Evolutionary conservation across 352 stramenopile genomes (phyloP), one percentile per base, ranked within the genome.

Genomic region (Phytophthora uliginosa): DNA sequence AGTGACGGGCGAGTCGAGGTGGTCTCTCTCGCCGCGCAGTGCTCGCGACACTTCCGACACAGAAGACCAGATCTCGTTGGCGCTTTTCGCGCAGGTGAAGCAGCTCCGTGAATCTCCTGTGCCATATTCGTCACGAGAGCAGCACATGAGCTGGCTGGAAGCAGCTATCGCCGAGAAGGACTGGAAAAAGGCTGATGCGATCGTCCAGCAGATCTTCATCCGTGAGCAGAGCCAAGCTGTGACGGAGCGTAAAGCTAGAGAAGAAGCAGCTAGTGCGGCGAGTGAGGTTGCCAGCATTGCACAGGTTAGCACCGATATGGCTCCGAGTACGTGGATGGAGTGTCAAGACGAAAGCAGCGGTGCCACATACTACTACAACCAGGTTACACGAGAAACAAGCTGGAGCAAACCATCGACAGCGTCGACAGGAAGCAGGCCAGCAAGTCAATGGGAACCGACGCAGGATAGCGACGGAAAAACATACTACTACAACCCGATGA

Each of bases 1-100:
- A 61, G 81, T 93, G 63, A 98, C 86, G 24, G 86, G 95, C 28
- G 89, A 98, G 69, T 87, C 82, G 7, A 80, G 89, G 54, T 98
- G 92, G 93, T 95, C 88, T 22, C 72, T 96, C 18, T 94, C 88
- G 6, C 89, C 89, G 22, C 82, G 86, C 3, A 95, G 85, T 58
- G 85, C 88, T 38, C 77, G 79, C 0, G 86, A 95, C 59, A 75
- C 59, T 2, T 74, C 70, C 1, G 82, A 92, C 47, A 50, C 42
- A 0, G 71, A 83, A n/a, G 78, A 86, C 18, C 82, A 93, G 42
- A 93, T 95, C 36, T 79, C 88, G 2, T 65, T 95, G 33, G 79
- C 77, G 20, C 62, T 95, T 7, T 79, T 81, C 28, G 76, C 78
- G 17, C 83, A 90, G 33, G 82, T 94, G 10, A 79, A 76, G 51